Base-by-base conservation (phyloP, 768 basidiomycete genomes). In the Boletellus ananiceps region DNA sequence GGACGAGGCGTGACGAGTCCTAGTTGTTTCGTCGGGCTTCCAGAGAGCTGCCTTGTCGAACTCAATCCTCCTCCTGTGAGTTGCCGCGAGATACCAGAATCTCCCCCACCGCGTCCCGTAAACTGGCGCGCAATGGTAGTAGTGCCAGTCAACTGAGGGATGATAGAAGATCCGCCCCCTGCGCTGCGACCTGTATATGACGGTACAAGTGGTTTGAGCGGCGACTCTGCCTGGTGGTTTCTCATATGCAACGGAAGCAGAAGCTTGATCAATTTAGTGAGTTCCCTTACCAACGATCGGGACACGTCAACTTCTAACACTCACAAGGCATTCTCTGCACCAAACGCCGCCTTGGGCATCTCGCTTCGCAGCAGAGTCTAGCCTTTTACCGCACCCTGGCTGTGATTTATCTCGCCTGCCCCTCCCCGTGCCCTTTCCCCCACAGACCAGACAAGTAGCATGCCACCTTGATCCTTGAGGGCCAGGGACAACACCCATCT, bases 391-490 rank as follows among this genome's bases (percentile, higher is more conserved):
- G 57, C 90, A 93, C 8, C 89, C 89, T 8, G 87, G 82, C 52
- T 78, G 77, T 18, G 74, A 79, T 41, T 75, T 78, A 53, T 78
- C 79, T 56, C 65, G 74, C 69, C 57, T 77, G 67, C 69, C 73
- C 58, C 46, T 66, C 33, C 67, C 64, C 11, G 59, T 57, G 8
- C 70, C 68, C 64, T 81, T 87, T 0, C 90, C 90, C 1, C 90
- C 90, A 59, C 90, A 93, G 6, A 89, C 75, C 42, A 93, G 74
- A 65, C 90, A 93, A 34, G 75, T 61, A 7, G 77, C 73, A 64
- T 93, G 90, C 90, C 90, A 93, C 54, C 79, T 78, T 29, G 84
- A 83, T 32, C 86, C 86, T 51, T 87, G 84, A 19, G 90, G 90
- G 5, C 90, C 90, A 23, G 88, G 84, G 34, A 93, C 85, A 27